These are phyloP conservation scores for Myotisia sp. DNA, from an alignment of 2,329 filamentous ascomycete species.

Conservation along the genomic window DNA sequence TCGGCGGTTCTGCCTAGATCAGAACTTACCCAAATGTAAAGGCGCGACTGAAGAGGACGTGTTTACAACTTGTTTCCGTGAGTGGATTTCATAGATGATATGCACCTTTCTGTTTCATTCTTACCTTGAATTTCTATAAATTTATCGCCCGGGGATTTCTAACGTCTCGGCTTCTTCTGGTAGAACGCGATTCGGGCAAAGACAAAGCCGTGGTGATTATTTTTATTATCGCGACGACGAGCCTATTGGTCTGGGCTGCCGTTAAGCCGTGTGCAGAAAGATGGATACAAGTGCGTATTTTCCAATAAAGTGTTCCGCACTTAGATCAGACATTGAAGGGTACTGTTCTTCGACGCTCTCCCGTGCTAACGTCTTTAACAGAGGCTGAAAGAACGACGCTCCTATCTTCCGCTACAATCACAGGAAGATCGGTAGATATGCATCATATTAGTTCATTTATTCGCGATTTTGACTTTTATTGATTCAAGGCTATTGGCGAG, in stretches of 20 bases:
- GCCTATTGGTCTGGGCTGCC: conserved; percentile 46
- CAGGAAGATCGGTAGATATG: conserved; percentile 2
- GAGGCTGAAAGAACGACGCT: conserved; percentile 2
- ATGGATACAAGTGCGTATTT: conserved; percentile 38
- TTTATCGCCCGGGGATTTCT: no score
- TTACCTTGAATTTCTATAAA: no score
- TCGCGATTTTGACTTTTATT: conserved; percentile 1
- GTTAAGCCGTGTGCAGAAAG: conserved; percentile 45
- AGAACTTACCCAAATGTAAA: conserved; percentile 48
- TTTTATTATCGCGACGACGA: conserved; percentile 50
- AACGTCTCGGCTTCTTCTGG: not conserved
- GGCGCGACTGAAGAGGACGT: conserved; percentile 49
- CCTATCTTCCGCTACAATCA: not conserved
- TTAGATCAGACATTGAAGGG: not conserved
- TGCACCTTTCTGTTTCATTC: no score
- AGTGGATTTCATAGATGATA: conserved; percentile 13
- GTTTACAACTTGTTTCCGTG: conserved; percentile 52
- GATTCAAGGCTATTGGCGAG: no score
- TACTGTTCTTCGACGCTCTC: no score
- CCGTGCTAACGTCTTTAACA: no score
- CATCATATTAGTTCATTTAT: not conserved
- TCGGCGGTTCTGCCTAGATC: conserved; percentile 50
- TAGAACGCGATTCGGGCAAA: conserved; percentile 52
- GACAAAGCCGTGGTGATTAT: conserved; percentile 52
- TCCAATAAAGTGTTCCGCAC: no score